These are phyloP conservation scores for Pestalotiopsis sp. DNA, from an alignment of 2,329 filamentous ascomycete genomes.

Conservation along the genomic window DNA sequence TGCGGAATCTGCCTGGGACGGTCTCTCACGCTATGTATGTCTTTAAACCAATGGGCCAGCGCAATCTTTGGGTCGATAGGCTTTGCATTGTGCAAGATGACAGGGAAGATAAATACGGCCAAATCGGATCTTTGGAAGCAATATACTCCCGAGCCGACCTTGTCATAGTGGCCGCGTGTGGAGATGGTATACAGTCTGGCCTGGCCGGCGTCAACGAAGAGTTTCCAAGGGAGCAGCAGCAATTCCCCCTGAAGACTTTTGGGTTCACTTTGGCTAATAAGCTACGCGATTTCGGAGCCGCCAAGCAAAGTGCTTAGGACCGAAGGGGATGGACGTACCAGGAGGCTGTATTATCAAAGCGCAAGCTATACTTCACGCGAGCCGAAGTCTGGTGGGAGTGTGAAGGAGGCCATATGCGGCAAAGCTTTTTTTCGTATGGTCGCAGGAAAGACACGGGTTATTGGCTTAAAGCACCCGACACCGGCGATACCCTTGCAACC, in stretches of 20 bases:
- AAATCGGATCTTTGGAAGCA: not conserved
- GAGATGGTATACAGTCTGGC: not conserved
- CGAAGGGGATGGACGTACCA: not conserved
- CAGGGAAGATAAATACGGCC: not conserved
- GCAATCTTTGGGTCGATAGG: not conserved
- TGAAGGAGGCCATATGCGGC: not conserved
- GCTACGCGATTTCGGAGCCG: not conserved
- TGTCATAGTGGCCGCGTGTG: not conserved
- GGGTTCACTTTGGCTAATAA: not conserved
- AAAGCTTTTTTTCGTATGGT: not conserved
- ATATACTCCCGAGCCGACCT: not conserved
- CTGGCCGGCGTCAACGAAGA: not conserved
- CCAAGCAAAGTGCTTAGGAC: not conserved
- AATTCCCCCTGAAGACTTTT: not conserved
- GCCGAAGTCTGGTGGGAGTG: not conserved
- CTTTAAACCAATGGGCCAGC: not conserved
- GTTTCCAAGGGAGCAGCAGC: not conserved
- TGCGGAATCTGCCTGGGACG: not conserved
- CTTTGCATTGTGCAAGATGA: not conserved
- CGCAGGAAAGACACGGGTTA: too few species aligned
- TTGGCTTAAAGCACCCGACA: not conserved
- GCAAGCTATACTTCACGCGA: not conserved
- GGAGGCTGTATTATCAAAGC: not conserved
- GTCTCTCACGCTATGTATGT: not conserved
- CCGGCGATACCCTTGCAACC: too few species aligned